These are phyloP conservation scores for Decorospora gaudefroyi DNA, from an alignment of 2,329 filamentous ascomycete genomes.

Conservation along the genomic window DNA sequence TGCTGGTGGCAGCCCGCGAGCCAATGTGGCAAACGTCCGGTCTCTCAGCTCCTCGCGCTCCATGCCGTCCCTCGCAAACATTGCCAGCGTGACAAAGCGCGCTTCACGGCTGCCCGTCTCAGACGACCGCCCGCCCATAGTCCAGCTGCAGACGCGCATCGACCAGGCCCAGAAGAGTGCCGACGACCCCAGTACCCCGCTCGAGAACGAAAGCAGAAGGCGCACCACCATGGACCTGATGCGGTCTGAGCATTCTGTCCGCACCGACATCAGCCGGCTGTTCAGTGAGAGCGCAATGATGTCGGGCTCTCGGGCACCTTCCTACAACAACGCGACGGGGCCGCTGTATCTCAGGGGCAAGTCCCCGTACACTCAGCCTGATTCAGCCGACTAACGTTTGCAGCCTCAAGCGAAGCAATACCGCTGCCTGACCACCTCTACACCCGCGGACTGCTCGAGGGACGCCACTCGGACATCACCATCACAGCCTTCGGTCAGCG, in stretches of 20 bases:
- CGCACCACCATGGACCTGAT: constrained; percentile 35
- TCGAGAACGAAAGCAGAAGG: constrained; percentile 36
- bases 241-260: constrained; percentile 47
- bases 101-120: constrained; percentile 34
- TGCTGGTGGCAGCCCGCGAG: constrained; percentile 9
- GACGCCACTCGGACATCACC: constrained; percentile 60
- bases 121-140: constrained; percentile 36
- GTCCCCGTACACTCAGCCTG: no score
- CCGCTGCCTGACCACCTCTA: constrained; percentile 58
- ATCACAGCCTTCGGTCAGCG: constrained; percentile 57
- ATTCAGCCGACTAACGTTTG: constrained; percentile 18
- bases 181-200: constrained; percentile 53
- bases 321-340: constrained; percentile 48
- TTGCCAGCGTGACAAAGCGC: constrained; percentile 35
- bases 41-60: constrained; percentile 36
- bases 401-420: constrained; percentile 46
- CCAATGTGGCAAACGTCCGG: constrained; percentile 18
- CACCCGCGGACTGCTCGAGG: constrained; percentile 56
- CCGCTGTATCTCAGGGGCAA: constrained; percentile 43
- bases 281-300: constrained; percentile 50
- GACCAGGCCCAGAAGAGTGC: constrained; percentile 54
- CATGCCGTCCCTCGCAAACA: constrained; percentile 32
- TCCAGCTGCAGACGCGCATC: constrained; percentile 43
- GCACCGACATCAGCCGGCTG: constrained; percentile 52
- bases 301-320: constrained; percentile 49